Percentiles rank a stretch among this genome's conserved stretches.
Evolutionary conservation across 306 rosid species (phyloP).

Genomic region (Vicia sativa): DNA sequence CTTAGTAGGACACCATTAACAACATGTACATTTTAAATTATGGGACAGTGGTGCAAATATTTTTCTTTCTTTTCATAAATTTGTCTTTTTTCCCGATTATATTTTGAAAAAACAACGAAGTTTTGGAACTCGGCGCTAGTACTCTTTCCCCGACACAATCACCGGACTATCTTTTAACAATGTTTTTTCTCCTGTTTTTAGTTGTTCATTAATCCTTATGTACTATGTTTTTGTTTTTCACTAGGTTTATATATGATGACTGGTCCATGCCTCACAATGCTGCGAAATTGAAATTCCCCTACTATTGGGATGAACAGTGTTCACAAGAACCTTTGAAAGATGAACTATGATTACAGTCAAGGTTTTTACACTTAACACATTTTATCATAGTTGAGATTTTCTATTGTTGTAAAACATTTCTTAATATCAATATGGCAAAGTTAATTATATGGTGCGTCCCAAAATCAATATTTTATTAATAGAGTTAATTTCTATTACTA

Average conservation of each 20-base stretch:
- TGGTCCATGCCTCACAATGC: slow-evolving; percentile 96
- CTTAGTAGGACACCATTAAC: too few species aligned
- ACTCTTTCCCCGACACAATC: background rate
- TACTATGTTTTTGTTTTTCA: slow-evolving; percentile 33
- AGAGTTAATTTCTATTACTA: too few species aligned
- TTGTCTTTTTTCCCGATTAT: background rate
- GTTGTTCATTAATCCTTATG: slow-evolving; percentile 22
- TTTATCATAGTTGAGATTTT: slow-evolving; percentile 18
- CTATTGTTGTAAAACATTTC: slow-evolving; percentile 14
- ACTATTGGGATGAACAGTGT: slow-evolving; percentile 80
- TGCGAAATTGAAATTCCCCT: slow-evolving; percentile 78
- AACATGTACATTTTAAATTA: too few species aligned
- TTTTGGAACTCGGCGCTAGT: background rate
- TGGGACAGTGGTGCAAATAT: background rate
- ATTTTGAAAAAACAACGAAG: background rate
- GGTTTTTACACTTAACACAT: slow-evolving; percentile 30
- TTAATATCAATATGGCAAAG: background rate
- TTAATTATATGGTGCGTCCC: too few species aligned
- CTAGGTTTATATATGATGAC: slow-evolving; percentile 75
- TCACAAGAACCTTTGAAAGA: slow-evolving; percentile 60
- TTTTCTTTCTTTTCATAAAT: slow-evolving; percentile 27
- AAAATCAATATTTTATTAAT: too few species aligned
- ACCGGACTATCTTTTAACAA: background rate
- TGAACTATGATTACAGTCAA: slow-evolving; percentile 52
- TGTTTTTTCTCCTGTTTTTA: background rate